Base-by-base conservation (phyloP, 257 asterid genomes). In the Verbena officinalis region DNA sequence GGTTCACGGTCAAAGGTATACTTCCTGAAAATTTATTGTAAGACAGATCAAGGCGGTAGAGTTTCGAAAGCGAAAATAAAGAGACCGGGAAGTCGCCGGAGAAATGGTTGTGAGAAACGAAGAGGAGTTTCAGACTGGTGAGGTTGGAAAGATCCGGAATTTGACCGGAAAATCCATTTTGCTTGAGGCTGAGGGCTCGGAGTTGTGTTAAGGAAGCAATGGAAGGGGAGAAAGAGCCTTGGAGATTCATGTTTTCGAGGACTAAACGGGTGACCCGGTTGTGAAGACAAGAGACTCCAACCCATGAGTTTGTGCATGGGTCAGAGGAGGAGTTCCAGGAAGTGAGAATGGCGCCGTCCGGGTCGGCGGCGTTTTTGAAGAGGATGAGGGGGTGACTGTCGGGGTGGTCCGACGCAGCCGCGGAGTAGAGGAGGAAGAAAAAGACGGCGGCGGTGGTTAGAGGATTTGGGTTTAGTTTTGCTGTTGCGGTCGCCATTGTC, bases 21-120 rank as follows among this genome's bases (percentile, higher is more conserved):
- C 56, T 59, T 0, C 97, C 97, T 61, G 90, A 71, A 45, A 93
- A 70, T 19, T 77, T 76, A 53, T 93, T 93, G 72, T 68, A 62
- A 3, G 97, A 87, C 44, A 93, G 83, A 79, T 93, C 97, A 45
- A 93, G 94, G 0, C 97, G 81, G 79, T 81, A 86, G 17, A 93
- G 78, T 33, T 74, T 74, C 6, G 71, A 13, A 7, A 80, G 83
- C 1, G 81, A 74, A 11, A 75, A 16, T 2, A 87, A 10, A 0
- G 90, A 74, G 27, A 39, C 27, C 24, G 92, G 89, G 7, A 93
- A 73, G 7, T 54, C 78, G 17, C 99, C 97, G 59, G 92, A 83
- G 69, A 93, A 77, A 2, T 54, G 53, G 71, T 93, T 93, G 50
- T 86, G 74, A 0, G 94, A 83, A n/a, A 93, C 42, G 67, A 84